phyloP scores from a whole-genome alignment of 192 early-diverging fungal species.

The Podochytrium sp. region DNA sequence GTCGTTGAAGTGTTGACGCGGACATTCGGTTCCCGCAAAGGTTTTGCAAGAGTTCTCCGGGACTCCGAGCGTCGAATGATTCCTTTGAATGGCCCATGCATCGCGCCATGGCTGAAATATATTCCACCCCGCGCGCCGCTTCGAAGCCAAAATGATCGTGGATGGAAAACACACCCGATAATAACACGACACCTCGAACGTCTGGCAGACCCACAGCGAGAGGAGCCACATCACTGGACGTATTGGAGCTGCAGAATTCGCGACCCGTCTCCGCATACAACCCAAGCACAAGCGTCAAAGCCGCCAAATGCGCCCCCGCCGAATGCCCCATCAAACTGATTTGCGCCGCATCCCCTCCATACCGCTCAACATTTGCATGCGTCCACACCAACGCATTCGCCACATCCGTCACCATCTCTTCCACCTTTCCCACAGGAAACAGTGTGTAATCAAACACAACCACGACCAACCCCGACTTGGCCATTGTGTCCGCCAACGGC shows the following conservation, averaged over 20 bases:
- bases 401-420: slow-evolving; percentile 47
- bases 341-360: slow-evolving; percentile 39
- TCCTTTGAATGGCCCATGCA: background rate
- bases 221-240: background rate
- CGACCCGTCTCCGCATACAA: background rate
- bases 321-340: slow-evolving; percentile 48
- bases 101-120: slow-evolving; percentile 44
- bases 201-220: background rate
- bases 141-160: slow-evolving; percentile 41
- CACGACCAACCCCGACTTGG: slow-evolving; percentile 34
- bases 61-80: slow-evolving; percentile 20
- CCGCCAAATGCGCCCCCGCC: slow-evolving; percentile 47
- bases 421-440: slow-evolving; percentile 39
- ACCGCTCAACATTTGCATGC: slow-evolving; percentile 29
- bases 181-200: slow-evolving; percentile 30
- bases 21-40: background rate
- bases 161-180: slow-evolving; percentile 49
- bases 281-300: slow-evolving; percentile 38
- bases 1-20: background rate
- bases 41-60: background rate
- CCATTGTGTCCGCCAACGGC: slow-evolving; percentile 40
- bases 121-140: slow-evolving; percentile 41
- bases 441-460: slow-evolving; percentile 49
- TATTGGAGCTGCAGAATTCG: slow-evolving; percentile 7
- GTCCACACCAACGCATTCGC: slow-evolving; percentile 37